phyloP scores from a whole-genome alignment of 306 rosid genomes.

The Abrus precatorius region DNA sequence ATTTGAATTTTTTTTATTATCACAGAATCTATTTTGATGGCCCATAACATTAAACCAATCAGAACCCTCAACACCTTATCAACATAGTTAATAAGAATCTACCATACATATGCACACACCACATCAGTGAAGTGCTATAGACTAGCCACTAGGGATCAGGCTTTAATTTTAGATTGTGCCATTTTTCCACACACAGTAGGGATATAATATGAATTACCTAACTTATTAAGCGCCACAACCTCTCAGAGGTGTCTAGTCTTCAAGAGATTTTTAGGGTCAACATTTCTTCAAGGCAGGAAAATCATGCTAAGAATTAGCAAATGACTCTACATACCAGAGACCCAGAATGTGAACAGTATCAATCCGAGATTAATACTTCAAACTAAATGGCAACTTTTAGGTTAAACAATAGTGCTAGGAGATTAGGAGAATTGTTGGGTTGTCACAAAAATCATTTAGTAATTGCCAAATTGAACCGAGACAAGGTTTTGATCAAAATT shows the following conservation, averaged over 20 bases:
- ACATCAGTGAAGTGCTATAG: background rate
- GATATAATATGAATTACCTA: background rate
- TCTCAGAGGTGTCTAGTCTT: background rate
- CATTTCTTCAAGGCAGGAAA: background rate
- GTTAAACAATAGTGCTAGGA: background rate
- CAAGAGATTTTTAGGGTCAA: background rate
- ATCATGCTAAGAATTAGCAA: background rate
- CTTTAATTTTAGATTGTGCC: background rate
- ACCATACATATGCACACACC: background rate
- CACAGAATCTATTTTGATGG: too few species aligned
- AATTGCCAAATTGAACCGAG: conserved; percentile 21
- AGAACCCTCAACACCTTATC: background rate
- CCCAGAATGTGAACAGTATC: background rate
- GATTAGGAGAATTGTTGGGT: background rate
- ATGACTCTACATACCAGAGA: background rate
- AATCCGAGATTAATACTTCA: background rate
- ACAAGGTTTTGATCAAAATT: background rate
- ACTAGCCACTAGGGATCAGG: background rate
- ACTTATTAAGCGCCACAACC: background rate
- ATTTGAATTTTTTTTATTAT: too few species aligned
- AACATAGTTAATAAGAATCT: background rate
- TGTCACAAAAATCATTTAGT: background rate
- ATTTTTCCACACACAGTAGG: background rate
- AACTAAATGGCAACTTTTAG: background rate
- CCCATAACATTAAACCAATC: too few species aligned